Evolutionary conservation across 1,284 basidiomycete species (phyloP).

Genomic region (Cystobasidiaceae sp.): DNA sequence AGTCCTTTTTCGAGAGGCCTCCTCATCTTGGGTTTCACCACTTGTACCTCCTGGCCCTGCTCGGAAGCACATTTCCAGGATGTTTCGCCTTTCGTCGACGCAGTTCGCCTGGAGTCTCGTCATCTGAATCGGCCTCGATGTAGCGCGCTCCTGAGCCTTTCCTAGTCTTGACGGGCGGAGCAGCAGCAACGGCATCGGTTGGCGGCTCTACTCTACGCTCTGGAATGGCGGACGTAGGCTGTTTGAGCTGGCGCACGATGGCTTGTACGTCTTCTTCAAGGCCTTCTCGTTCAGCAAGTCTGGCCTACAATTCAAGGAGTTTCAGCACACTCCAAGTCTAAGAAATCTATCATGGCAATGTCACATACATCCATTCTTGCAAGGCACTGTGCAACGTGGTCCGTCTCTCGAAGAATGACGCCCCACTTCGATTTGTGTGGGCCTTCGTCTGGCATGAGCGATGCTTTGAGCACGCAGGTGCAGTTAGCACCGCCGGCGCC

Average conservation of each 20-base stretch:
- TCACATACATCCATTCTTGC: neutral
- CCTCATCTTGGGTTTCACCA: no score
- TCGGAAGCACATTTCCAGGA: slow-evolving; percentile 18
- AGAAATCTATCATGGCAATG: neutral
- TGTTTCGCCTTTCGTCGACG: slow-evolving; percentile 10
- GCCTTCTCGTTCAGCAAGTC: no score
- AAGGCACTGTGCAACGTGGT: neutral
- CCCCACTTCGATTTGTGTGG: neutral
- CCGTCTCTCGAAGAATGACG: neutral
- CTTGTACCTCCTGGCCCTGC: slow-evolving; percentile 7
- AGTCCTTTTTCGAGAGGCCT: no score
- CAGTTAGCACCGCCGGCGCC: neutral
- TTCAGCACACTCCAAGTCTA: no score
- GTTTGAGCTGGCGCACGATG: no score
- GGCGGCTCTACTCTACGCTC: neutral
- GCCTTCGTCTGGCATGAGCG: neutral
- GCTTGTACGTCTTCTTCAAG: no score
- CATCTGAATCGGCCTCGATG: neutral
- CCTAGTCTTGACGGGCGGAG: neutral
- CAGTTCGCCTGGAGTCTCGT: neutral
- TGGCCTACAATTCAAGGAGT: neutral
- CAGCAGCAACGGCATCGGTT: neutral
- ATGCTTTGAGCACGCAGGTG: slow-evolving; percentile 1
- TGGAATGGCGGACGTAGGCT: no score
- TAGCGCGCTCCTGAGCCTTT: neutral